Evolutionary conservation across 495 filamentous ascomycete species (phyloP).

Genomic region (Aspergillus panamensis): DNA sequence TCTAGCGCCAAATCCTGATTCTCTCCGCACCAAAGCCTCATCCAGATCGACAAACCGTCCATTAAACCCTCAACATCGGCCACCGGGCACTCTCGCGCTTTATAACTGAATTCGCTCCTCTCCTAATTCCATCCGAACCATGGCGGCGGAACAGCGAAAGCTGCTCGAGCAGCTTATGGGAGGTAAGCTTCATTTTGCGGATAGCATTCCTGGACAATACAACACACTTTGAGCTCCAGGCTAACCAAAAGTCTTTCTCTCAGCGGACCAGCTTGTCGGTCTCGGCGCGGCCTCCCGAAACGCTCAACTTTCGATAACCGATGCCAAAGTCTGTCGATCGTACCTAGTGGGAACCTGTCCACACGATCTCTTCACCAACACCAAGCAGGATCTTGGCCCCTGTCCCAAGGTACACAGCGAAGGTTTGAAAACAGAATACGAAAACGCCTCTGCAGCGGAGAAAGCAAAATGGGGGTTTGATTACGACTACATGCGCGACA

Average conservation of each 20-base stretch:
- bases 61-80: neutral
- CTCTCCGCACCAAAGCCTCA: slow-evolving; percentile 4
- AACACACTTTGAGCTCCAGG: slow-evolving; percentile 14
- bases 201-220: slow-evolving; percentile 6
- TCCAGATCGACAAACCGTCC: neutral
- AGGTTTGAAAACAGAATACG: slow-evolving; percentile 82
- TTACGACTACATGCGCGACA: slow-evolving; percentile 92
- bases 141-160: slow-evolving; percentile 95
- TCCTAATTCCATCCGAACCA: slow-evolving; percentile 35
- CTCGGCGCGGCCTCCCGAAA: slow-evolving; percentile 65
- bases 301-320: slow-evolving; percentile 80
- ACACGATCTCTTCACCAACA: slow-evolving; percentile 99
- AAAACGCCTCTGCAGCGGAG: slow-evolving; percentile 59
- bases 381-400: slow-evolving; percentile 91
- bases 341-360: slow-evolving; percentile 93
- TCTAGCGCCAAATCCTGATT: slow-evolving; percentile 24
- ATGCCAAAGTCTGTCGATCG: slow-evolving; percentile 91
- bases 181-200: slow-evolving; percentile 33
- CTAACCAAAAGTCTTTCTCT: slow-evolving; percentile 32
- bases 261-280: slow-evolving; percentile 78
- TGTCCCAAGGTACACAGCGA: slow-evolving; percentile 91
- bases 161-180: slow-evolving; percentile 82
- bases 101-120: slow-evolving; percentile 13
- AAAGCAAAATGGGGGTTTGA: slow-evolving; percentile 83
- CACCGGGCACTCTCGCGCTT: neutral